Conservation (phyloP, 495 filamentous ascomycete species). For the Filosporella fistucella region DNA sequence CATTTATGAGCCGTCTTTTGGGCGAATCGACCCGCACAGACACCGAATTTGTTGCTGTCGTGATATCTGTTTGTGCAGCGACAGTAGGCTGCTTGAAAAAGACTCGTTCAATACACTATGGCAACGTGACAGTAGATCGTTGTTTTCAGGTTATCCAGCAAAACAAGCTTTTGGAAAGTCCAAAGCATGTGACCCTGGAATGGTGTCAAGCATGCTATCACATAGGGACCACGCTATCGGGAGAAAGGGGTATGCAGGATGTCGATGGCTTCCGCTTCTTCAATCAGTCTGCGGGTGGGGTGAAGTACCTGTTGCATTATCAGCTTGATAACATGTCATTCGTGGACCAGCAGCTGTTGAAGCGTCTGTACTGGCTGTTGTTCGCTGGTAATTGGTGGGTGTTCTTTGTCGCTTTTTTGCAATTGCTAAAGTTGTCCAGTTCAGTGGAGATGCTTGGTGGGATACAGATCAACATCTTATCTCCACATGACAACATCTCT, state of each 20-base stretch:
- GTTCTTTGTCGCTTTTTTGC: not conserved
- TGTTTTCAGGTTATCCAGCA: constrained; percentile 5
- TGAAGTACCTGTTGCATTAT: constrained; percentile 14
- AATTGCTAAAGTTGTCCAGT: not conserved
- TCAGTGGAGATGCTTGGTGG: constrained; percentile 3
- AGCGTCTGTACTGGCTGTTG: constrained; percentile 12
- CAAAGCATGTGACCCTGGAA: constrained; percentile 1
- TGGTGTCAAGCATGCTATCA: constrained; percentile 18
- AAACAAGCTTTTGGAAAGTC: not conserved
- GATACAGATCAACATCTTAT: constrained; percentile 4
- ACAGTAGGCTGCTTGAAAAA: constrained; percentile 5
- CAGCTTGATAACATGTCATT: not conserved
- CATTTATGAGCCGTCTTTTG: constrained; percentile 7
- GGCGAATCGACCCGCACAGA: not conserved
- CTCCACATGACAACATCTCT: constrained; percentile 6
- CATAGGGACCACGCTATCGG: not conserved
- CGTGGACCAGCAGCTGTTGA: constrained; percentile 9
- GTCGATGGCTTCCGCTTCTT: constrained; percentile 1
- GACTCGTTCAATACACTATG: constrained; percentile 1
- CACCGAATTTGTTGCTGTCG: not conserved
- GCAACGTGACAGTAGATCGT: constrained; percentile 2
- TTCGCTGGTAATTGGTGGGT: constrained; percentile 13
- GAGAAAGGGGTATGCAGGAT: constrained; percentile 1
- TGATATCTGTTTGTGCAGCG: constrained; percentile 16
- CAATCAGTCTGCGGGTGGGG: constrained; percentile 2